Percentiles rank a stretch among this genome's conserved stretches.
Evolutionary conservation across 139 green algal species (phyloP).

Genomic region (Closterium sp.): DNA sequence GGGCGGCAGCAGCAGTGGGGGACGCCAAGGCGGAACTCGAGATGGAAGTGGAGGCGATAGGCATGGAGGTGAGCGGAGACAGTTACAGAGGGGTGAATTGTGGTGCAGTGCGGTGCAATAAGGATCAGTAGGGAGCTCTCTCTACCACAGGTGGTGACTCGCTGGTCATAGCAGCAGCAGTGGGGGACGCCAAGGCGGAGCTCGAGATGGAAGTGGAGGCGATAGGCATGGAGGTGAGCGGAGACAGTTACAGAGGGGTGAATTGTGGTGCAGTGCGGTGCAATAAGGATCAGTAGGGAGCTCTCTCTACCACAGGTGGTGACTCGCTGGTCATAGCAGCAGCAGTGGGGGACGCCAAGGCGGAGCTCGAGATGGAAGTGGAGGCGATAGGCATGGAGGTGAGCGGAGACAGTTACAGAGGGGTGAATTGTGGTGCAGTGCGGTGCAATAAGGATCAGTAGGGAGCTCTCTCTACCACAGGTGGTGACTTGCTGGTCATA

Average conservation of each 20-base stretch:
- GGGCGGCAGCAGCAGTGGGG: not conserved
- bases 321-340: not conserved
- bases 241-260: constrained; percentile 37
- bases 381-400: not conserved
- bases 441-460: not conserved
- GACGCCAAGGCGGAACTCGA: not conserved
- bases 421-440: not conserved
- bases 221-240: not conserved
- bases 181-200: not conserved
- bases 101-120: no score
- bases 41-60: not conserved
- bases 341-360: not conserved
- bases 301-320: not conserved
- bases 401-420: constrained; percentile 37
- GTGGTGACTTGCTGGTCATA: not conserved
- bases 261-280: no score
- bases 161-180: not conserved
- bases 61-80: not conserved
- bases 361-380: not conserved
- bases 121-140: no score
- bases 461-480: not conserved
- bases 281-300: no score
- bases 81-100: constrained; percentile 39
- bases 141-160: not conserved
- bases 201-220: not conserved